Base-by-base conservation (phyloP, 2,329 filamentous ascomycete species). In the Colletotrichum sojae region DNA sequence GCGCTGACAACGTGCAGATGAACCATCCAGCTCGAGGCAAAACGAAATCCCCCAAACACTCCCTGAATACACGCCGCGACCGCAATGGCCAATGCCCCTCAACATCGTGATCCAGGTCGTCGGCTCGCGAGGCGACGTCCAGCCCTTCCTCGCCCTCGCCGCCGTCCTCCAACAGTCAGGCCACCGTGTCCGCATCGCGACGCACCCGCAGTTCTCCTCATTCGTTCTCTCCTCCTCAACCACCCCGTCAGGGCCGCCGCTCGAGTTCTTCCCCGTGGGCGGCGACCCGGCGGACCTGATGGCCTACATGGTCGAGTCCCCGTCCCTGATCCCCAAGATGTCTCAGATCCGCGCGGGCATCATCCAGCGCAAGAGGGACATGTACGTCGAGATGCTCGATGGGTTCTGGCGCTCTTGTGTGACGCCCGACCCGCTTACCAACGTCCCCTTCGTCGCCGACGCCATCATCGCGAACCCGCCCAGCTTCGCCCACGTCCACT, bases 51-150 rank as follows among this genome's bases (percentile, higher is more conserved):
- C 25, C 27, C 63, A 49, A 15, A 63, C 52, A 48, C 58, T 45
- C 9, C 64, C 64, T 22, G 63, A 51, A 18, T 67, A 67, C 51
- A 62, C 57, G 0, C 57, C 63, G 13, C 36, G 48, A n/a, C 46
- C 25, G 1, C 46, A 40, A 52, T 63, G 52, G 25, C 58, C 64
- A n/a, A 67, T 67, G 58, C 58, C 58, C 3, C 75, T 87, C 25
- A 88, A 87, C 61, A 83, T 88, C 49, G 84, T 88, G 5, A 86
- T 88, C 61, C 86, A 88, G 63, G 83, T 88, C 2, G 85, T 89
- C 1, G 84, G 84, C 20, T 81, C 78, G 13, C 79, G 84, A 39
- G 86, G 86, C n/a, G 86, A 89, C 73, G 84, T 89, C 1, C 87
- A 89, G 63, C 86, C 86, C 0, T 89, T 89, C 63, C 75, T 89